Conservation (phyloP, 306 rosid species). For the Vigna nakashimae region DNA sequence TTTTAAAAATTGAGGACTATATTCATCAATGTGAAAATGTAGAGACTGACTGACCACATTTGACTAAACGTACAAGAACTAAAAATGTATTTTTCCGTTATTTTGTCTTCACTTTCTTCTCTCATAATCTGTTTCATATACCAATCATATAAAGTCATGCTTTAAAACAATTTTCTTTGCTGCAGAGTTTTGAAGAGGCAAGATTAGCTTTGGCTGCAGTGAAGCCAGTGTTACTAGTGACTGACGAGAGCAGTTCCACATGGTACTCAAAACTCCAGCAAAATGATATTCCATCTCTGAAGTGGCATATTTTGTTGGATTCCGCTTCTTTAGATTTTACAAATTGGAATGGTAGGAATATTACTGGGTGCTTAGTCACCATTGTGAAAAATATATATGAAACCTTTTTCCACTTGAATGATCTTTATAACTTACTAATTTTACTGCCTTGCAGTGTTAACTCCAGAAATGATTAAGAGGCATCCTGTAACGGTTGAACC, state of each 20-base stretch:
- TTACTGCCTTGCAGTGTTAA: conserved; percentile 54
- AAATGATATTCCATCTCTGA: conserved; percentile 62
- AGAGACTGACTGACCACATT: not conserved
- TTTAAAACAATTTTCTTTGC: conserved; percentile 21
- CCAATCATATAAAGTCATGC: conserved; percentile 14
- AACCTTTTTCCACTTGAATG: conserved; percentile 11
- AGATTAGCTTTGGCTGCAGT: conserved; percentile 65
- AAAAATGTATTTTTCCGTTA: not conserved
- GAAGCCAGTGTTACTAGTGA: conserved; percentile 76
- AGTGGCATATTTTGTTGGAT: conserved; percentile 69
- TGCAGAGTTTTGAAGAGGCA: conserved; percentile 80
- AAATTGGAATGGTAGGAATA: conserved; percentile 54
- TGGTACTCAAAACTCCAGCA: conserved; percentile 68
- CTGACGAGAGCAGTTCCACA: conserved; percentile 63
- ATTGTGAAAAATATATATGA: not conserved
- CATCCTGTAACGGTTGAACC: conserved; percentile 41
- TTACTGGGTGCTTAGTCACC: conserved; percentile 17
- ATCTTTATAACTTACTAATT: conserved; percentile 20
- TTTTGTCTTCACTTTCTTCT: not conserved
- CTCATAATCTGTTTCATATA: not conserved
- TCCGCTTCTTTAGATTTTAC: conserved; percentile 51
- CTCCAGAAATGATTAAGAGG: conserved; percentile 64
- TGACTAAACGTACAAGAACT: not conserved
- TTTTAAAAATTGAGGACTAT: no score
- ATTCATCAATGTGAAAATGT: not conserved